phyloP scores from a whole-genome alignment of 1,284 basidiomycete species.

The Trichosporon sp. region DNA sequence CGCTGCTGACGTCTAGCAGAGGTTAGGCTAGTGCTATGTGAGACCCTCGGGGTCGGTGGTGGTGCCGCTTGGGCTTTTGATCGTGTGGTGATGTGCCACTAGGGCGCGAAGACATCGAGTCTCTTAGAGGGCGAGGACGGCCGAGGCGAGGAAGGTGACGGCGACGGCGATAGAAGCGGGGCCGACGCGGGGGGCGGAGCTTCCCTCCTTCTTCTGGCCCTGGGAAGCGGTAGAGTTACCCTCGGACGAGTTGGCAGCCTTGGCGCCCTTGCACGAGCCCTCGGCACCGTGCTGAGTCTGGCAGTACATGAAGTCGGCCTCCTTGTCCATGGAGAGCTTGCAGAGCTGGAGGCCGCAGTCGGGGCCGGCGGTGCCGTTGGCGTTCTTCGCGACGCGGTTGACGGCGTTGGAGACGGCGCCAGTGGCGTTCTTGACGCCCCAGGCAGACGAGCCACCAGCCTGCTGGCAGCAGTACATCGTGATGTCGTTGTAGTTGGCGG shows the following conservation, averaged over 20 bases:
- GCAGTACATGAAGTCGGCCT: slow-evolving; percentile 4
- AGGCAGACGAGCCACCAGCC: background rate
- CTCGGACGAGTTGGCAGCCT: background rate
- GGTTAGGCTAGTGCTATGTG: background rate
- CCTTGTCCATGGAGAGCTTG: background rate
- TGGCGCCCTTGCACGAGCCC: background rate
- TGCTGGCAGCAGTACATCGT: slow-evolving; percentile 1
- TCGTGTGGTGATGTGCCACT: too few species aligned
- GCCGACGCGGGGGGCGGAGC: background rate
- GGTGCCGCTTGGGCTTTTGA: background rate
- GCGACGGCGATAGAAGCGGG: background rate
- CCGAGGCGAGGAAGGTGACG: background rate
- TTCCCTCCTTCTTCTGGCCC: background rate
- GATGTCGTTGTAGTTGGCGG: background rate
- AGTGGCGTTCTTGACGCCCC: background rate
- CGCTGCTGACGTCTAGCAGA: background rate
- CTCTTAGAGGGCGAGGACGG: background rate
- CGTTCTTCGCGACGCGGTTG: background rate
- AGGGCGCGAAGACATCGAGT: background rate
- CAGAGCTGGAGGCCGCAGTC: background rate
- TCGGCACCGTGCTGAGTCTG: background rate
- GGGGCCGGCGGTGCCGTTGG: background rate
- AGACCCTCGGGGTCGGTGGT: background rate
- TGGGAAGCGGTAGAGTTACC: background rate
- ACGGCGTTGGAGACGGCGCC: background rate